Percentiles rank a stretch among this genome's conserved stretches.
These are phyloP conservation scores for Rhodotorula babjevae DNA, from an alignment of 768 basidiomycete genomes.

Conservation along the genomic window DNA sequence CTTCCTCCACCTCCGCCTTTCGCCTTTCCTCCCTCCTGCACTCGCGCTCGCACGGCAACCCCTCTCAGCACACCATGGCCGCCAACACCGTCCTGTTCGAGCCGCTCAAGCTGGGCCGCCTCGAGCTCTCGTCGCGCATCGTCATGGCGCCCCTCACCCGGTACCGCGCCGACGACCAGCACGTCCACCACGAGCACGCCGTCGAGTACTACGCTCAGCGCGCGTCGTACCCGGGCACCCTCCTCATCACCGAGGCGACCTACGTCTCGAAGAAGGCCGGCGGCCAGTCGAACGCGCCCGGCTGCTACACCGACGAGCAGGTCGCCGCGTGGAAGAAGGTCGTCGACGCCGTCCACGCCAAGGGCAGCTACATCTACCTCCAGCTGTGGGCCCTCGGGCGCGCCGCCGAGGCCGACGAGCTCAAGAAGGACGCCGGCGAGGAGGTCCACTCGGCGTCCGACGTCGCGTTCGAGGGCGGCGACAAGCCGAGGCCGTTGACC, in stretches of 20 bases:
- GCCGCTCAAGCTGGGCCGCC: conserved; percentile 34
- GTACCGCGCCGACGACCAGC: conserved; percentile 31
- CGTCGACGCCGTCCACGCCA: conserved; percentile 56
- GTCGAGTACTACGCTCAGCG: conserved; percentile 42
- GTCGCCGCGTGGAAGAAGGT: conserved; percentile 59
- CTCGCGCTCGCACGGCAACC: no score
- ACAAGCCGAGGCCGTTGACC: conserved; percentile 23
- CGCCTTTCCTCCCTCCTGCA: neutral
- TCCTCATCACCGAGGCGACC: conserved; percentile 56
- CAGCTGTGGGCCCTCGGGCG: conserved; percentile 62
- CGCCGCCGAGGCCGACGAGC: conserved; percentile 40
- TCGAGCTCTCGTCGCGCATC: conserved; percentile 35
- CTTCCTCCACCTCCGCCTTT: neutral
- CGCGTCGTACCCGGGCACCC: conserved; percentile 52
- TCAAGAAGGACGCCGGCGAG: conserved; percentile 2
- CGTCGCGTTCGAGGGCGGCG: conserved; percentile 22
- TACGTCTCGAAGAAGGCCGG: conserved; percentile 50
- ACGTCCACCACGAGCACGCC: conserved; percentile 10
- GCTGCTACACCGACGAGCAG: conserved; percentile 48
- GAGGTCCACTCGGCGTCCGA: conserved; percentile 35
- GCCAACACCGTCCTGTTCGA: conserved; percentile 25
- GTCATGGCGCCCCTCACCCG: conserved; percentile 42
- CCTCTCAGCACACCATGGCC: conserved; percentile 60
- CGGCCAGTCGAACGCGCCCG: conserved; percentile 46
- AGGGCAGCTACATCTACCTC: conserved; percentile 55